phyloP scores from a whole-genome alignment of 2,329 filamentous ascomycete species.

The Myriosclerotinia curreyana region DNA sequence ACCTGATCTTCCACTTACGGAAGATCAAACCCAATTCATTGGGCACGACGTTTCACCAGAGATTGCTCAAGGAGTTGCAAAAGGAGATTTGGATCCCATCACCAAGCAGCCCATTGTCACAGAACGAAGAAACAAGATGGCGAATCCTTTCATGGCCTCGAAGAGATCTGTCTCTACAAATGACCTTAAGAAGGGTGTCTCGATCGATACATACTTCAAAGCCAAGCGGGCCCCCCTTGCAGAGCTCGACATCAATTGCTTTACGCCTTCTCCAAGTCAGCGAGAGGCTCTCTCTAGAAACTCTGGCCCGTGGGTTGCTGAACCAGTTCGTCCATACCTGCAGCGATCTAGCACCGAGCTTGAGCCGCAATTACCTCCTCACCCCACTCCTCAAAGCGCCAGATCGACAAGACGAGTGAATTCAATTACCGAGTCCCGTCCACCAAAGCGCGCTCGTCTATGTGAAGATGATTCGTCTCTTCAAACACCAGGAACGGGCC shows the following conservation, averaged over 20 bases:
- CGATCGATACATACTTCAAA: constrained; percentile 65
- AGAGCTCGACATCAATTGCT: constrained; percentile 65
- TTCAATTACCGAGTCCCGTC: constrained; percentile 43
- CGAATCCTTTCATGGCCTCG: constrained; percentile 26
- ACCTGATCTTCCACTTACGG: constrained; percentile 58
- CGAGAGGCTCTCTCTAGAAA: constrained; percentile 56
- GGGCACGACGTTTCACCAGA: constrained; percentile 68
- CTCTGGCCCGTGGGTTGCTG: constrained; percentile 53
- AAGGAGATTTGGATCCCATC: constrained; percentile 82
- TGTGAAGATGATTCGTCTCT: constrained; percentile 46
- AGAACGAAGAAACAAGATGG: constrained; percentile 31
- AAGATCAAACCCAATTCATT: constrained; percentile 75
- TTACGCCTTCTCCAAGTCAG: constrained; percentile 65
- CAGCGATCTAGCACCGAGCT: constrained; percentile 30
- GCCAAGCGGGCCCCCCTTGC: constrained; percentile 60
- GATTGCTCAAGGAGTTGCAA: constrained; percentile 70
- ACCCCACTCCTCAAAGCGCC: constrained; percentile 41
- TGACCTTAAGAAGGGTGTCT: constrained; percentile 56
- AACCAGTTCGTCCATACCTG: constrained; percentile 41
- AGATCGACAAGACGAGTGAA: constrained; percentile 43
- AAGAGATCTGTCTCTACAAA: constrained; percentile 40
- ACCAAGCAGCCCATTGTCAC: constrained; percentile 62
- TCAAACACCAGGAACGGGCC: constrained; percentile 29
- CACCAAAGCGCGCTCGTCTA: constrained; percentile 50
- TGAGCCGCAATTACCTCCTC: constrained; percentile 39